Conservation (phyloP, 1,139 yeast species). For the Magnusiomyces suaveolens region DNA sequence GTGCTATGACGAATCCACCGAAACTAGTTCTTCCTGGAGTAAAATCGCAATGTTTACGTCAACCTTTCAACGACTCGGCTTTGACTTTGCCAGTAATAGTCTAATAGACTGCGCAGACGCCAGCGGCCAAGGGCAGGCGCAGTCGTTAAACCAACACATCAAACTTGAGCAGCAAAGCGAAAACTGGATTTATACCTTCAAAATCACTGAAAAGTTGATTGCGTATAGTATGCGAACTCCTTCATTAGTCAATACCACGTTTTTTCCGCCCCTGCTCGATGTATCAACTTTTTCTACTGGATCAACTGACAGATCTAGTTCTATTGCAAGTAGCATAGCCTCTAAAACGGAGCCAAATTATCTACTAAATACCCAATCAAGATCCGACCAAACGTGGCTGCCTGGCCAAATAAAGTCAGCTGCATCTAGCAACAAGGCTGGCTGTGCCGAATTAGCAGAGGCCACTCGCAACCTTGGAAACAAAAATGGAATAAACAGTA, state of each 20-base stretch:
- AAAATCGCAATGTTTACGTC: conserved; percentile 3
- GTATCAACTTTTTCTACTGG: background rate
- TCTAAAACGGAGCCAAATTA: background rate
- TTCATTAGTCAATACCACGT: background rate
- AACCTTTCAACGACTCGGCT: conserved; percentile 2
- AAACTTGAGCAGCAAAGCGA: background rate
- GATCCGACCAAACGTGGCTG: background rate
- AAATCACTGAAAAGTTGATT: conserved; percentile 1
- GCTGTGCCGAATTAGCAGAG: background rate
- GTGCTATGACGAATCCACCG: background rate
- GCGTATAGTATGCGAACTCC: conserved; percentile 1
- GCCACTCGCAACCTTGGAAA: background rate
- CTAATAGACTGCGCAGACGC: background rate
- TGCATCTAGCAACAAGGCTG: background rate
- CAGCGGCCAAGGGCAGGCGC: background rate
- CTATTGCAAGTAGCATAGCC: background rate
- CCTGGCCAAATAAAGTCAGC: background rate
- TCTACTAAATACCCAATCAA: background rate
- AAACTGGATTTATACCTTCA: background rate
- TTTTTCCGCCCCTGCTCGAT: background rate
- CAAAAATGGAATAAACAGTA: background rate
- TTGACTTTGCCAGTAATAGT: background rate
- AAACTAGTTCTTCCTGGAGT: background rate
- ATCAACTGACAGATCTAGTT: background rate
- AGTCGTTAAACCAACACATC: background rate